Conservation (phyloP, 1,284 basidiomycete species). For the Stygiomarasmius scandens region DNA sequence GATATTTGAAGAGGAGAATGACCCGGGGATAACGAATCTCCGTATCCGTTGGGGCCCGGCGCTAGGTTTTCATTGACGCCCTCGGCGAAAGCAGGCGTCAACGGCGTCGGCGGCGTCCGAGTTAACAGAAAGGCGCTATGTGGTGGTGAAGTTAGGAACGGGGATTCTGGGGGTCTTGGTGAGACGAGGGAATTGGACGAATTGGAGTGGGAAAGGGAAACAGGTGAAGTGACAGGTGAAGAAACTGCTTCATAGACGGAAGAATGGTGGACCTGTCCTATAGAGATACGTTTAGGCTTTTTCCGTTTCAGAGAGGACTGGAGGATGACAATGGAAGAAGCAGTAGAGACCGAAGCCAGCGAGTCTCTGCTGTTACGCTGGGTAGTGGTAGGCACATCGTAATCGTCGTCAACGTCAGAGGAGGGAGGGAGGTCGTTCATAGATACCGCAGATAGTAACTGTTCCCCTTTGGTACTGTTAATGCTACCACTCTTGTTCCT, state of each 20-base stretch:
- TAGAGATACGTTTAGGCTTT: not conserved
- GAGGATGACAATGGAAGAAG: not conserved
- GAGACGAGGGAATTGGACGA: not conserved
- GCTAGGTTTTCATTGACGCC: not conserved
- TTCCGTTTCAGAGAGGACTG: not conserved
- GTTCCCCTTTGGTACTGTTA: not conserved
- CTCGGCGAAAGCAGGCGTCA: not conserved
- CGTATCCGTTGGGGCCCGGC: no score
- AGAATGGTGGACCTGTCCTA: not conserved
- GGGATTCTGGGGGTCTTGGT: no score
- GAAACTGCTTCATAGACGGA: not conserved
- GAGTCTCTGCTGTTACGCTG: not conserved
- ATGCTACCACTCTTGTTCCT: not conserved
- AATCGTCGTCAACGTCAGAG: not conserved
- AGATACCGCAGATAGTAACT: constrained; percentile 11
- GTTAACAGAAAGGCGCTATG: not conserved
- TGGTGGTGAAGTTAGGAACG: not conserved
- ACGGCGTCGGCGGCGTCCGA: not conserved
- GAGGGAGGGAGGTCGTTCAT: constrained; percentile 13
- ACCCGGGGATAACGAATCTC: no score
- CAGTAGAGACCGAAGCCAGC: not conserved
- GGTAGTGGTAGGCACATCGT: no score
- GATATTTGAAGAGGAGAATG: not conserved
- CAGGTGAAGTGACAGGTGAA: not conserved
- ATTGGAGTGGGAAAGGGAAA: not conserved